Conservation (phyloP, 73 alveolate genomes). For the Paraurostyla sp. region DNA sequence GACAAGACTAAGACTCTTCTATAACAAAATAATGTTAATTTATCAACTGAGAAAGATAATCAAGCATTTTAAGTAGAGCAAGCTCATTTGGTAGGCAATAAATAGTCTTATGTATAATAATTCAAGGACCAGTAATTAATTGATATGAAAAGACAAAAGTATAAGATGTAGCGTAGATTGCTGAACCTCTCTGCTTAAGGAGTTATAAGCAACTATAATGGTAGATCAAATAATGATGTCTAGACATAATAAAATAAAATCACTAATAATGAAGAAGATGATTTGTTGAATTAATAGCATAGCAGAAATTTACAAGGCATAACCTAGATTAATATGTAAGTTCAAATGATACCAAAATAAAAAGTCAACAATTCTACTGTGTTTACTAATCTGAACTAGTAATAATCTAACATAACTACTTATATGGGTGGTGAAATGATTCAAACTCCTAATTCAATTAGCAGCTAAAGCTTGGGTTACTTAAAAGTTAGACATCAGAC, state of each 20-base stretch:
- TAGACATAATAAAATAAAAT: too few relatives aligned
- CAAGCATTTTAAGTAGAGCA: background rate
- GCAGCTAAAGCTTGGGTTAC: conserved; percentile 22
- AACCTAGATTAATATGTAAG: background rate
- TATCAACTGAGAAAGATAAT: background rate
- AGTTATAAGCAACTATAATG: too few relatives aligned
- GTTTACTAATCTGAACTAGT: background rate
- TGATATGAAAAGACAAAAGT: too few relatives aligned
- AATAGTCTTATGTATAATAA: background rate
- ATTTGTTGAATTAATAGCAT: background rate
- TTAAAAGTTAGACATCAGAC: background rate
- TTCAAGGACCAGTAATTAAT: too few relatives aligned
- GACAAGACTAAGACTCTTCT: background rate
- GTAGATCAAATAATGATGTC: too few relatives aligned
- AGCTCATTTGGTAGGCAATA: background rate
- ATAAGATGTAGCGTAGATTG: too few relatives aligned
- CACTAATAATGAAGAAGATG: background rate
- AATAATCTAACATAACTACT: background rate
- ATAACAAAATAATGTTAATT: background rate
- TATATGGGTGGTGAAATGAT: background rate
- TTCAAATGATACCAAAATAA: background rate
- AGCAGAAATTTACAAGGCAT: background rate
- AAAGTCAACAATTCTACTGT: background rate
- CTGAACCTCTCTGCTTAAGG: too few relatives aligned
- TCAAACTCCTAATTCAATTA: conserved; percentile 18